These are phyloP conservation scores for Kalanchoe fedtschenkoi DNA, from an alignment of 164 flowering plant genomes.

Conservation along the genomic window DNA sequence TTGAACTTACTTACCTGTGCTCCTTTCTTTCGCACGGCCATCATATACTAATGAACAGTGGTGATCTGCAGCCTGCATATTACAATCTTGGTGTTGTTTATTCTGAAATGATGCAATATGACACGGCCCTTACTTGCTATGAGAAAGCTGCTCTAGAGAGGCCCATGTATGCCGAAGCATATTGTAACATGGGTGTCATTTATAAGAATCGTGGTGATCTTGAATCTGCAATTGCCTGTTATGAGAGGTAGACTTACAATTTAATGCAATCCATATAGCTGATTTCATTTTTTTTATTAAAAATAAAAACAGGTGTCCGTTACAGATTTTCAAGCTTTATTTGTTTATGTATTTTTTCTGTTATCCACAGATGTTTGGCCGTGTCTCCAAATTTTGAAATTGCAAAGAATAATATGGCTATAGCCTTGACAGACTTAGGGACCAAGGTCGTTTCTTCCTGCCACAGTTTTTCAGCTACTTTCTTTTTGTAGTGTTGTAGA, in stretches of 20 bases:
- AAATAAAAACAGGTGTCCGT: background rate
- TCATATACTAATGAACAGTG: background rate
- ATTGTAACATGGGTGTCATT: slow-evolving; percentile 99
- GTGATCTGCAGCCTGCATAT: slow-evolving; percentile 84
- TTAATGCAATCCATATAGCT: background rate
- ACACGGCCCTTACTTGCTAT: slow-evolving; percentile 79
- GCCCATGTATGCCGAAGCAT: slow-evolving; percentile 99
- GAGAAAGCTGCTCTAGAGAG: slow-evolving; percentile 94
- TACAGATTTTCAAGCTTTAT: background rate
- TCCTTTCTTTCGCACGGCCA: background rate
- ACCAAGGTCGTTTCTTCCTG: slow-evolving; percentile 57
- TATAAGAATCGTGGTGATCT: slow-evolving; percentile 90
- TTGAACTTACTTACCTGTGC: background rate
- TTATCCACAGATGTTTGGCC: slow-evolving; percentile 67
- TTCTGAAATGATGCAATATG: slow-evolving; percentile 97
- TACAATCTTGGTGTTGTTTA: slow-evolving; percentile 98
- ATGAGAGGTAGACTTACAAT: slow-evolving; percentile 62
- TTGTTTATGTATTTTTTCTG: background rate
- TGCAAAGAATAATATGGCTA: slow-evolving; percentile 99
- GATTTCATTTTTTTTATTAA: background rate
- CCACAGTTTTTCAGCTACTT: background rate
- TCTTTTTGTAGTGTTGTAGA: background rate
- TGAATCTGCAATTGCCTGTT: slow-evolving; percentile 89
- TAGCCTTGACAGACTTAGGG: slow-evolving; percentile 96
- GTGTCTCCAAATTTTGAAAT: slow-evolving; percentile 98